These are phyloP conservation scores for Ogataea paraovalis DNA, from an alignment of 805 yeast genomes.

Conservation along the genomic window DNA sequence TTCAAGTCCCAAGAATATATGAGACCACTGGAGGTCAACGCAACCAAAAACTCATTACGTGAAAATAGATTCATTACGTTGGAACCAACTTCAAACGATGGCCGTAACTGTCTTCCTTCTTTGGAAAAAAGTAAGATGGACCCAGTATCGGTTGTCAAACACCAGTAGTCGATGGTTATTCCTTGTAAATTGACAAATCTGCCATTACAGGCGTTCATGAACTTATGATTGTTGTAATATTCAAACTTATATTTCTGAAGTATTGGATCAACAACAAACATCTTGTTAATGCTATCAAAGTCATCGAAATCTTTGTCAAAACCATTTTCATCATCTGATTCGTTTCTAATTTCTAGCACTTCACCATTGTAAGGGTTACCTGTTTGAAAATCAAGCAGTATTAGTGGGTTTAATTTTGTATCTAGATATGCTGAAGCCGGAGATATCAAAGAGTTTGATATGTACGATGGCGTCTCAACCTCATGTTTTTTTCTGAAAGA, in stretches of 20 bases:
- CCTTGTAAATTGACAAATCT: conserved; percentile 27
- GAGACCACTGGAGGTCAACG: conserved; percentile 48
- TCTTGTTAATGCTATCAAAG: conserved; percentile 22
- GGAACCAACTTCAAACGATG: conserved; percentile 50
- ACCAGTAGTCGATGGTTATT: conserved; percentile 45
- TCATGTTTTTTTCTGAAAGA: conserved; percentile 33
- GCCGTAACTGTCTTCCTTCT: conserved; percentile 42
- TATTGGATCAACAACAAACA: neutral
- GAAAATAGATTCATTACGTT: conserved; percentile 39
- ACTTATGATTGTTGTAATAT: conserved; percentile 37
- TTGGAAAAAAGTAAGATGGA: conserved; percentile 43
- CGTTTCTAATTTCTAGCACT: conserved; percentile 26
- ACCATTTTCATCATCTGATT: conserved; percentile 27
- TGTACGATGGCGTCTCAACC: conserved; percentile 29
- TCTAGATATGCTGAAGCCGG: conserved; percentile 29
- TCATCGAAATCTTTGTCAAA: conserved; percentile 27
- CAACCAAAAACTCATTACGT: conserved; percentile 32
- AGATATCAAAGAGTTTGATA: conserved; percentile 21
- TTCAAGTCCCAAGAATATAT: conserved; percentile 49
- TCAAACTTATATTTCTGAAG: conserved; percentile 36
- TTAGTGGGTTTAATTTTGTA: conserved; percentile 27
- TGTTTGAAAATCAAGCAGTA: conserved; percentile 21
- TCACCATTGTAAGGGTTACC: conserved; percentile 7
- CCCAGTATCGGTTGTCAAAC: conserved; percentile 57
- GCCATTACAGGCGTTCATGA: conserved; percentile 33